Evolutionary conservation across 108 stramenopile species (phyloP).

Genomic region (Fragilaria crotonensis): DNA sequence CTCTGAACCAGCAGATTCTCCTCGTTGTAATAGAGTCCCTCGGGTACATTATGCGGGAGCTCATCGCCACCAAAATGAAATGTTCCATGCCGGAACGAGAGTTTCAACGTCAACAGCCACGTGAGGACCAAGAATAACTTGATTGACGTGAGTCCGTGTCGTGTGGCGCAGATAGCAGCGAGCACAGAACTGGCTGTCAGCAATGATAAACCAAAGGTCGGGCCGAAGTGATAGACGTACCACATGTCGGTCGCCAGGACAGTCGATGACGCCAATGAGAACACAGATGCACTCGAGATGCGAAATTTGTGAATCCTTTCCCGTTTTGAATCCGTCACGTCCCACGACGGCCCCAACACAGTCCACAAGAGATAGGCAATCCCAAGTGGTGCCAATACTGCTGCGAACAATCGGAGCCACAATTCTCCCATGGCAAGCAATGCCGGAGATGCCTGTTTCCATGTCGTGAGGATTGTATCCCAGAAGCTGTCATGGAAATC

Average conservation of each 20-base stretch:
- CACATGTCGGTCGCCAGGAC: conserved; percentile 67
- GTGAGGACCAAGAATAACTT: background rate
- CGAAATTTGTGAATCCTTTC: conserved; percentile 7
- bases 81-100: background rate
- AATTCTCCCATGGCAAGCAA: conserved; percentile 70
- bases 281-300: conserved; percentile 7
- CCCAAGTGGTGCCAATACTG: conserved; percentile 28
- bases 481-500: conserved; percentile 13
- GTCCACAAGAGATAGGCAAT: conserved; percentile 18
- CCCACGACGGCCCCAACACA: background rate
- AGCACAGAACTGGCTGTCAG: conserved; percentile 28
- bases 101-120: conserved; percentile 17
- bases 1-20: conserved; percentile 35
- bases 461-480: conserved; percentile 16
- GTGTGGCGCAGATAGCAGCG: conserved; percentile 5
- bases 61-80: conserved; percentile 17
- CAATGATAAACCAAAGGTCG: conserved; percentile 30
- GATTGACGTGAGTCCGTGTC: conserved; percentile 11
- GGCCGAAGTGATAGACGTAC: conserved; percentile 58
- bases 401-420: conserved; percentile 66
- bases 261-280: conserved; percentile 45
- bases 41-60: conserved; percentile 19
- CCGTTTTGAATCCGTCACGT: background rate
- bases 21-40: conserved; percentile 57
- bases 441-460: conserved; percentile 21